Percentiles rank a stretch among this genome's conserved stretches.
Evolutionary conservation across 352 stramenopile genomes (phyloP).

Genomic region (Pythium apleroticum): DNA sequence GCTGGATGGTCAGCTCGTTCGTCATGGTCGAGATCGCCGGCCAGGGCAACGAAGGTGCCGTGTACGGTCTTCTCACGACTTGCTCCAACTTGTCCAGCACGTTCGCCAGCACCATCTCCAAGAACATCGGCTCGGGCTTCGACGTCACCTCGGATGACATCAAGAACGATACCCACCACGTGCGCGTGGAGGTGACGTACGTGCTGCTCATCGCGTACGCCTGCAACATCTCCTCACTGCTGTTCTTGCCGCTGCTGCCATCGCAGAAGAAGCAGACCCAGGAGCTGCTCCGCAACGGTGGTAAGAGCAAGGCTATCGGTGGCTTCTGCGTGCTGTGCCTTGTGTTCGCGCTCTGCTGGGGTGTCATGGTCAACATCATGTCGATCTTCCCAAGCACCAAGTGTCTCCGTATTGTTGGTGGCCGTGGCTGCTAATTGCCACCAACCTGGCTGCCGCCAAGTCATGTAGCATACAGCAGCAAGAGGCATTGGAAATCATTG

Average conservation of each 20-base stretch:
- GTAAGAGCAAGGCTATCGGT: no score
- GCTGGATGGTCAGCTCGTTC: conserved; percentile 24
- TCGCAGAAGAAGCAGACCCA: conserved; percentile 23
- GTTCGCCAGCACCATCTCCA: conserved; percentile 18
- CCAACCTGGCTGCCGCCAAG: no score
- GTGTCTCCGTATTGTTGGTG: no score
- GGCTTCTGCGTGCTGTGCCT: no score
- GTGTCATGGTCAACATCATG: no score
- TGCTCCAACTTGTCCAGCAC: conserved; percentile 17
- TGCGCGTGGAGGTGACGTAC: conserved; percentile 19
- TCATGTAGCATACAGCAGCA: no score
- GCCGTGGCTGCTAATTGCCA: no score
- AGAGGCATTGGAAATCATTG: no score
- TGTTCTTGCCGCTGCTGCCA: conserved; percentile 22
- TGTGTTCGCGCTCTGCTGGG: no score
- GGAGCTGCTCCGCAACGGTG: background rate
- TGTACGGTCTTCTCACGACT: conserved; percentile 23
- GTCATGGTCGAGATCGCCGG: conserved; percentile 28
- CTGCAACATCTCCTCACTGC: conserved; percentile 14
- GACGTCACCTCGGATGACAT: conserved; percentile 17
- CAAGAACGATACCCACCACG: conserved; percentile 14
- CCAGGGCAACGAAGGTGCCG: conserved; percentile 24
- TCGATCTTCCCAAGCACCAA: no score
- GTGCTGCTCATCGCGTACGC: conserved; percentile 21
- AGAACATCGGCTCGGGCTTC: conserved; percentile 19